phyloP scores from a whole-genome alignment of 805 yeast species.

The Saccharomycopsis fibuligera region DNA sequence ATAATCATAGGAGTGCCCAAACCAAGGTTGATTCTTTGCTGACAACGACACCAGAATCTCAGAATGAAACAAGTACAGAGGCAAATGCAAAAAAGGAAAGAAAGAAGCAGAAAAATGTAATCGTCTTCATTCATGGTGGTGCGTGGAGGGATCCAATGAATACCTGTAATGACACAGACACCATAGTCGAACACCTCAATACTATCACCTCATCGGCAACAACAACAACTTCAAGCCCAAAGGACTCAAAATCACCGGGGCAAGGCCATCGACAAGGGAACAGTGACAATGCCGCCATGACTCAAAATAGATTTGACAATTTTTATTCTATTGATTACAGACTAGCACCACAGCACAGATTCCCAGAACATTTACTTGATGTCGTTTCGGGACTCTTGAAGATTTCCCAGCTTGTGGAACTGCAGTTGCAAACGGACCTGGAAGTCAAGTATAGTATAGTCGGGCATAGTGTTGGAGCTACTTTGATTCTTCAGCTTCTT shows the following conservation, averaged over 20 bases:
- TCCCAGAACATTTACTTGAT: conserved; percentile 59
- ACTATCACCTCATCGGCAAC: not conserved
- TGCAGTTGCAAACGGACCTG: too few relatives aligned
- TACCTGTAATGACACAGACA: conserved; percentile 49
- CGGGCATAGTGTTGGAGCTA: conserved; percentile 85
- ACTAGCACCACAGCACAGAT: conserved; percentile 52
- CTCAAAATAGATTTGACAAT: conserved; percentile 15
- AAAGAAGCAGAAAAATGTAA: too few relatives aligned
- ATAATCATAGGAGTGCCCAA: too few relatives aligned
- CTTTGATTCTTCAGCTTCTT: conserved; percentile 50
- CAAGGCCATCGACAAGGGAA: too few relatives aligned
- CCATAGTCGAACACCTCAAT: conserved; percentile 24
- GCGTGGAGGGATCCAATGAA: conserved; percentile 75
- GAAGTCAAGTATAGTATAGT: conserved; percentile 22
- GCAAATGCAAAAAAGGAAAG: too few relatives aligned
- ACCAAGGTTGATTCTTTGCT: too few relatives aligned
- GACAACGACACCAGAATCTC: too few relatives aligned
- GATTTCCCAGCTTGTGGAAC: conserved; percentile 14
- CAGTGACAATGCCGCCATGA: conserved; percentile 25
- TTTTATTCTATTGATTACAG: conserved; percentile 54
- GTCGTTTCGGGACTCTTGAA: conserved; percentile 37
- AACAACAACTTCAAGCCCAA: conserved; percentile 21
- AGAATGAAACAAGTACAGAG: too few relatives aligned
- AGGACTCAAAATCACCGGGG: not conserved
- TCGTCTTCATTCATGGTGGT: conserved; percentile 77